Conservation (phyloP, 176 grass and related monocot genomes). For the Oryza glaberrima region DNA sequence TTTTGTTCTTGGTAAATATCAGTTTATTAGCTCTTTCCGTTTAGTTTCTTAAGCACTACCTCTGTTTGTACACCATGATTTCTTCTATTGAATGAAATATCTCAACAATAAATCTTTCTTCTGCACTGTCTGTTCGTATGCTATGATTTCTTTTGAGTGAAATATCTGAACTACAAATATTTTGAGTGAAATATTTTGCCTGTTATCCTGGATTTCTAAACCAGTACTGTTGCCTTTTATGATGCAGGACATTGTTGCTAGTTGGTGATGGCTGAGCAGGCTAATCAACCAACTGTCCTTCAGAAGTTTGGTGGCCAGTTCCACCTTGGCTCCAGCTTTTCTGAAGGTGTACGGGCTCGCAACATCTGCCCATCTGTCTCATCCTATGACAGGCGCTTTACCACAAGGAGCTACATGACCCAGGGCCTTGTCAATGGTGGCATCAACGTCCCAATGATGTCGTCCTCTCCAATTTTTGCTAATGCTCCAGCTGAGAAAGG, state of each 20-base stretch:
- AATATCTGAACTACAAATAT: background rate
- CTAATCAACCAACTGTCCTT: slow-evolving; percentile 67
- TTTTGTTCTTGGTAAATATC: background rate
- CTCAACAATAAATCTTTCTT: background rate
- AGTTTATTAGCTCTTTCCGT: background rate
- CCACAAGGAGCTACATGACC: slow-evolving; percentile 51
- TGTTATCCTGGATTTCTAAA: background rate
- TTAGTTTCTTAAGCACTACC: background rate
- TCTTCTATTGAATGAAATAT: background rate
- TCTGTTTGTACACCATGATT: background rate
- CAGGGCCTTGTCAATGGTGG: slow-evolving; percentile 45
- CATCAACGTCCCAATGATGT: slow-evolving; percentile 43
- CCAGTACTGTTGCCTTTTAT: background rate
- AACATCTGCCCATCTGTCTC: slow-evolving; percentile 54
- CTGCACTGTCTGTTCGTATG: no score
- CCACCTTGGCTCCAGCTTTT: slow-evolving; percentile 69
- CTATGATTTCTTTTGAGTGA: background rate
- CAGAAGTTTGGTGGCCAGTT: slow-evolving; percentile 71
- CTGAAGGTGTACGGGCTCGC: slow-evolving; percentile 49
- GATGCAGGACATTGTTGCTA: slow-evolving; percentile 43
- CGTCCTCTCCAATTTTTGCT: slow-evolving; percentile 60
- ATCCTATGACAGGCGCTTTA: slow-evolving; percentile 54
- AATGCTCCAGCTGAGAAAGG: slow-evolving; percentile 79
- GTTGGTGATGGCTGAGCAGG: slow-evolving; percentile 69
- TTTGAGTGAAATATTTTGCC: no score